These are phyloP conservation scores for Ophiostoma sp. DNA, from an alignment of 2,329 filamentous ascomycete genomes.

Conservation along the genomic window DNA sequence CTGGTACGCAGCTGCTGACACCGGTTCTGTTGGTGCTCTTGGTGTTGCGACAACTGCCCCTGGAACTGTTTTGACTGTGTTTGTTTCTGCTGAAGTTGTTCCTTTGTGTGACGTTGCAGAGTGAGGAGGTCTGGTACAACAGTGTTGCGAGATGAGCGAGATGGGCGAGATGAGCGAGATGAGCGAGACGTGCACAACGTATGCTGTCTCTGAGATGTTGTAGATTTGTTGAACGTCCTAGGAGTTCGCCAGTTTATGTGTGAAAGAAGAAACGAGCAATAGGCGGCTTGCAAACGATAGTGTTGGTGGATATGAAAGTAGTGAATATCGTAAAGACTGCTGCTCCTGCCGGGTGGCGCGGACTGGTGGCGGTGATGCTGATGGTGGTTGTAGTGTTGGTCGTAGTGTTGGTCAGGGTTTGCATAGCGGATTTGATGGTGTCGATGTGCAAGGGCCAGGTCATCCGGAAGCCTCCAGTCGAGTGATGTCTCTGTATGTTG, in stretches of 20 bases:
- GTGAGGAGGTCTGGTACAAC: conserved; percentile 16
- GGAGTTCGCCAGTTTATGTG: neutral
- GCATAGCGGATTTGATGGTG: neutral
- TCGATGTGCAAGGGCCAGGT: conserved; percentile 7
- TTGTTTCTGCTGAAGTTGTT: neutral
- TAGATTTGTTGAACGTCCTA: neutral
- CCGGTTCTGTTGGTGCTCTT: neutral
- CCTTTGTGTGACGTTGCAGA: conserved; percentile 24
- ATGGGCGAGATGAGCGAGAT: conserved; percentile 9
- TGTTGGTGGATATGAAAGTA: neutral
- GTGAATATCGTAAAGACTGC: neutral
- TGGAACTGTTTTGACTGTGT: neutral
- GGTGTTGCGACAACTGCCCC: neutral
- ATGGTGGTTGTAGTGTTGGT: neutral
- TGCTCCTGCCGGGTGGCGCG: neutral
- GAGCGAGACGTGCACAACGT: conserved; percentile 9
- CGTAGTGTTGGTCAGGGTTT: neutral
- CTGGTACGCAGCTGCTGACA: conserved; percentile 14
- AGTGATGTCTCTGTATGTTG: conserved; percentile 18
- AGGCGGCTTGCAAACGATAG: conserved; percentile 2
- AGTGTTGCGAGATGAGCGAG: conserved; percentile 10
- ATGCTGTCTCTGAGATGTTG: conserved; percentile 7
- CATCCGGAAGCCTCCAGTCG: conserved; percentile 22
- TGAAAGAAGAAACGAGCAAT: conserved; percentile 3
- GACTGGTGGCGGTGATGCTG: neutral